Conservation (phyloP, 2,329 filamentous ascomycete genomes). For the Fusarium armeniacum region DNA sequence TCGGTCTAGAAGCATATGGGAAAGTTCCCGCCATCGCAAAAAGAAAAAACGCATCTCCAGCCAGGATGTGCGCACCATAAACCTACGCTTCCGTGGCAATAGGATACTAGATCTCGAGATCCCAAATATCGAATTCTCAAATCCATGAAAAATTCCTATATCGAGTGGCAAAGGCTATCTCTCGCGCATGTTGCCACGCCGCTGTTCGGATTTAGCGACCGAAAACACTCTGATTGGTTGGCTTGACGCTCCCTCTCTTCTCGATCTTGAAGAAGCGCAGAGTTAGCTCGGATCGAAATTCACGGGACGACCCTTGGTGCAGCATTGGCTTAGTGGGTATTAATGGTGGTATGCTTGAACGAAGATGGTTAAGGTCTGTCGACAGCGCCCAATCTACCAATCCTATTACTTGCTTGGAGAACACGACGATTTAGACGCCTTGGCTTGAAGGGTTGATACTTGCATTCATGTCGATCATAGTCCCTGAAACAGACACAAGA, state of each 20-base stretch:
- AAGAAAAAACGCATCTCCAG: slow-evolving; percentile 15
- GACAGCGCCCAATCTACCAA: slow-evolving; percentile 14
- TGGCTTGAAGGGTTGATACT: slow-evolving; percentile 19
- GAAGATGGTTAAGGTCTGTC: slow-evolving; percentile 24
- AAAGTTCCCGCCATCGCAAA: slow-evolving; percentile 23
- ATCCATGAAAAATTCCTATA: slow-evolving; percentile 3
- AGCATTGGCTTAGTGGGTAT: slow-evolving; percentile 29
- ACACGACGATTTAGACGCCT: not conserved
- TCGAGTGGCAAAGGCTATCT: slow-evolving; percentile 32
- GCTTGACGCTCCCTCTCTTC: slow-evolving; percentile 13
- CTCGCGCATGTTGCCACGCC: slow-evolving; percentile 27
- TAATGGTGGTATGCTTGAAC: slow-evolving; percentile 11
- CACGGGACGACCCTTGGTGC: slow-evolving; percentile 47
- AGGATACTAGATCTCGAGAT: slow-evolving; percentile 8
- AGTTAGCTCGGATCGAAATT: slow-evolving; percentile 51
- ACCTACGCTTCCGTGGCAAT: slow-evolving; percentile 22
- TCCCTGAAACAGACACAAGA: slow-evolving; percentile 10
- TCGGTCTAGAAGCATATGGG: slow-evolving; percentile 2
- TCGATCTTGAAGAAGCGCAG: slow-evolving; percentile 51
- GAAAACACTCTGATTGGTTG: slow-evolving; percentile 35
- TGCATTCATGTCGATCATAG: slow-evolving; percentile 29
- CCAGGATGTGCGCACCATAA: slow-evolving; percentile 12
- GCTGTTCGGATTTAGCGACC: slow-evolving; percentile 23
- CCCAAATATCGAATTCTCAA: slow-evolving; percentile 19
- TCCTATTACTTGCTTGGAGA: not conserved